Percentiles rank a stretch among this genome's conserved stretches.
Evolutionary conservation across 495 filamentous ascomycete genomes (phyloP).

Genomic region (Podospora conica): DNA sequence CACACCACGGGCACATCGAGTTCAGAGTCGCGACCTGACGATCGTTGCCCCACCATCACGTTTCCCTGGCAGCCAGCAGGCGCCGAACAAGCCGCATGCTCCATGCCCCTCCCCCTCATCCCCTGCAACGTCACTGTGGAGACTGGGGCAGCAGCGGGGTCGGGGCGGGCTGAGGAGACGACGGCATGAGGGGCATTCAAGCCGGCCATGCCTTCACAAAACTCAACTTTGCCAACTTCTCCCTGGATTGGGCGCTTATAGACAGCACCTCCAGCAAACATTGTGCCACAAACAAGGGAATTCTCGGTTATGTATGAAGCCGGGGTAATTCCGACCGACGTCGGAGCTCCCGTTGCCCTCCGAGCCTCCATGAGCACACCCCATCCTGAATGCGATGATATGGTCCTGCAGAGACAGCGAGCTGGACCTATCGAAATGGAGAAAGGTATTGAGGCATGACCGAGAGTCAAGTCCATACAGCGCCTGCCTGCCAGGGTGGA

Average conservation of each 20-base stretch:
- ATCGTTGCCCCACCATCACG: neutral
- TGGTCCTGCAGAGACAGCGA: neutral
- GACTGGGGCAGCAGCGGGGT: neutral
- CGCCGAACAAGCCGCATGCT: too few species aligned
- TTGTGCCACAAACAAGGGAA: neutral
- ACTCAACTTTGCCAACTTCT: neutral
- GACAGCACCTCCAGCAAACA: neutral
- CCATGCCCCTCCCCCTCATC: neutral
- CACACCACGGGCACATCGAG: neutral
- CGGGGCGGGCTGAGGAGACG: neutral
- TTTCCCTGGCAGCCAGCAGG: neutral
- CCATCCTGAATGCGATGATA: neutral
- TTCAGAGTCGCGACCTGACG: neutral
- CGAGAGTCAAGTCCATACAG: neutral
- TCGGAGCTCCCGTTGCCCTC: neutral
- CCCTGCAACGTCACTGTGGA: neutral
- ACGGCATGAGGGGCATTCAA: neutral
- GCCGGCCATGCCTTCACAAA: neutral
- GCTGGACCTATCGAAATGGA: neutral
- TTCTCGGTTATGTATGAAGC: neutral
- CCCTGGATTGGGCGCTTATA: neutral
- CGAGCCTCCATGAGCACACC: too few species aligned
- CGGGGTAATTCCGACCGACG: neutral
- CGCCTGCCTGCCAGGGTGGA: neutral
- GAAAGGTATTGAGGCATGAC: too few species aligned